Evolutionary conservation across 768 basidiomycete genomes (phyloP).

Genomic region (Auricularia sp.): DNA sequence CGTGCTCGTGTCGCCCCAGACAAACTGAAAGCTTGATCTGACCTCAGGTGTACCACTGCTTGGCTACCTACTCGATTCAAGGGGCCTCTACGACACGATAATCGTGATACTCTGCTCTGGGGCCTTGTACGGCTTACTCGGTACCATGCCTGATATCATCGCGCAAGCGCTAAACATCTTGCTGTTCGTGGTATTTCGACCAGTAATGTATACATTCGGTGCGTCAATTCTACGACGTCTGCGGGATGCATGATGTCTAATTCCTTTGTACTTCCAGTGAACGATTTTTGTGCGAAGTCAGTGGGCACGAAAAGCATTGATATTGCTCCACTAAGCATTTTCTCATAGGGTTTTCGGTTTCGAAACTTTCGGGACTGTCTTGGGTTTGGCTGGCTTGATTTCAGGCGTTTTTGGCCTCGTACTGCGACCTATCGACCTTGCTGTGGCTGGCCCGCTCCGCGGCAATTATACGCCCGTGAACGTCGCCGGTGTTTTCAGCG

Average conservation of each 20-base stretch:
- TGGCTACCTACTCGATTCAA: conserved; percentile 10
- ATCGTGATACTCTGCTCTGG: conserved; percentile 19
- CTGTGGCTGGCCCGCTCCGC: conserved; percentile 19
- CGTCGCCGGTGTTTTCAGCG: conserved; percentile 14
- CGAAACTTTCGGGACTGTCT: conserved; percentile 27
- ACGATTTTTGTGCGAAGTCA: conserved; percentile 13
- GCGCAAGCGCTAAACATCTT: conserved; percentile 21
- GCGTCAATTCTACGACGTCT: neutral
- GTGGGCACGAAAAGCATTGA: conserved; percentile 1
- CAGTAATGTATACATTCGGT: conserved; percentile 25
- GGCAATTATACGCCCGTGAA: conserved; percentile 24
- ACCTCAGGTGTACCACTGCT: conserved; percentile 9
- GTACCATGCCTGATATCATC: conserved; percentile 13
- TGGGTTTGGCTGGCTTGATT: conserved; percentile 25
- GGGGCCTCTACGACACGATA: conserved; percentile 6
- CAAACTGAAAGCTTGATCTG: conserved; percentile 1
- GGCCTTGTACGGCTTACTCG: conserved; percentile 19
- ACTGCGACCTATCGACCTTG: conserved; percentile 24
- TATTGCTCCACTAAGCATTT: neutral
- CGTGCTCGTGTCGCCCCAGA: neutral
- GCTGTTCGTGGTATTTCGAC: conserved; percentile 22
- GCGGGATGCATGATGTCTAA: conserved; percentile 1
- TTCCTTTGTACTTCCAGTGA: conserved; percentile 6
- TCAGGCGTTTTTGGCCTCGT: conserved; percentile 24
- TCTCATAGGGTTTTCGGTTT: conserved; percentile 18